phyloP scores from a whole-genome alignment of 768 basidiomycete species.

The Lyophyllum shimeji region DNA sequence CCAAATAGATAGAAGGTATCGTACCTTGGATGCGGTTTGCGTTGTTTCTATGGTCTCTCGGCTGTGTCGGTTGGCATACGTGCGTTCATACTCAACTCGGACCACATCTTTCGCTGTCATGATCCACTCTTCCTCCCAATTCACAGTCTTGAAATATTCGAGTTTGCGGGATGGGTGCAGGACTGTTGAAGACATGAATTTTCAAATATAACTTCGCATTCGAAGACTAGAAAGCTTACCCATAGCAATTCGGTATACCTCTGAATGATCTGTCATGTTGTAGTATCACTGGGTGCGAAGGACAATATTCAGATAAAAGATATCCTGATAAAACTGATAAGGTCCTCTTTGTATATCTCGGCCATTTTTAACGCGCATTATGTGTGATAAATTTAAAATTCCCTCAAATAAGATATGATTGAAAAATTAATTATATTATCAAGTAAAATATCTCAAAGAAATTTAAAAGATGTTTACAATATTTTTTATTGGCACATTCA shows the following conservation, averaged over 20 bases:
- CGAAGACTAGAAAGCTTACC: constrained; percentile 14
- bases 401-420: no score
- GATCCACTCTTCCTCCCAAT: constrained; percentile 33
- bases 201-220: no score
- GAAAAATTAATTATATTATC: no score
- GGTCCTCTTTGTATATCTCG: no score
- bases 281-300: no score
- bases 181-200: constrained; percentile 18
- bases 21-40: not conserved
- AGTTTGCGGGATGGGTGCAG: constrained; percentile 36
- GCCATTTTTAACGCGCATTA: no score
- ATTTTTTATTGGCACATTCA: no score
- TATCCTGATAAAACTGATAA: no score
- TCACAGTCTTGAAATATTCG: constrained; percentile 11
- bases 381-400: no score
- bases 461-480: no score
- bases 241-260: constrained; percentile 29
- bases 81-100: constrained; percentile 17
- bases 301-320: no score
- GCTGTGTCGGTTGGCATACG: not conserved
- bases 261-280: constrained; percentile 20
- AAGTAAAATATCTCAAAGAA: no score
- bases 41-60: not conserved
- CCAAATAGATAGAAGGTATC: not conserved
- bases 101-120: constrained; percentile 21